These are phyloP conservation scores for Yarrowia divulgata DNA, from an alignment of 805 yeast species.

Conservation along the genomic window DNA sequence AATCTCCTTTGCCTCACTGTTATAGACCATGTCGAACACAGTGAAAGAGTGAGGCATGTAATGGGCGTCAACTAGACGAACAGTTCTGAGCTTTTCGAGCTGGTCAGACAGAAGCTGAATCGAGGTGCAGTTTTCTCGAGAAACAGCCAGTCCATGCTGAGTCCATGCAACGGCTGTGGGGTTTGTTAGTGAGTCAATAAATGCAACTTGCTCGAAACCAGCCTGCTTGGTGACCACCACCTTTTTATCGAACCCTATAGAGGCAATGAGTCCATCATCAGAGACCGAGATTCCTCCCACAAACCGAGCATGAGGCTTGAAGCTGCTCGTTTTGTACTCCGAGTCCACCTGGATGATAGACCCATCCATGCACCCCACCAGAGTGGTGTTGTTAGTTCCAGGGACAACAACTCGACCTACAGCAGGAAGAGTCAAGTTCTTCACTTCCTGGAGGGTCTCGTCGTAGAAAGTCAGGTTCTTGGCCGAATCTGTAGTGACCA, in stretches of 20 bases:
- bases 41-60: conserved; percentile 34
- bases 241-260: conserved; percentile 21
- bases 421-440: not conserved
- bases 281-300: conserved; percentile 21
- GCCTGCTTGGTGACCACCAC: conserved; percentile 18
- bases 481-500: conserved; percentile 14
- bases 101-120: conserved; percentile 4
- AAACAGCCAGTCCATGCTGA: conserved; percentile 13
- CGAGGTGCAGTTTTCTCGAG: conserved; percentile 27
- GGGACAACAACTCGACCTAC: conserved; percentile 21
- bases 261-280: conserved; percentile 21
- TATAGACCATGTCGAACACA: conserved; percentile 34
- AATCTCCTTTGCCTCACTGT: not conserved
- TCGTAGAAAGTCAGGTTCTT: conserved; percentile 1
- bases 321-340: not conserved
- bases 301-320: conserved; percentile 29
- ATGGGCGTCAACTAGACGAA: conserved; percentile 24
- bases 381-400: not conserved
- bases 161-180: conserved; percentile 35
- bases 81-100: conserved; percentile 13
- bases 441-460: not conserved
- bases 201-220: conserved; percentile 7
- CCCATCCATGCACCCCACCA: conserved; percentile 33
- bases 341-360: not conserved
- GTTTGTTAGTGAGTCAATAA: conserved; percentile 15